These are phyloP conservation scores for Vinca minor DNA, from an alignment of 257 asterid genomes.

Conservation along the genomic window DNA sequence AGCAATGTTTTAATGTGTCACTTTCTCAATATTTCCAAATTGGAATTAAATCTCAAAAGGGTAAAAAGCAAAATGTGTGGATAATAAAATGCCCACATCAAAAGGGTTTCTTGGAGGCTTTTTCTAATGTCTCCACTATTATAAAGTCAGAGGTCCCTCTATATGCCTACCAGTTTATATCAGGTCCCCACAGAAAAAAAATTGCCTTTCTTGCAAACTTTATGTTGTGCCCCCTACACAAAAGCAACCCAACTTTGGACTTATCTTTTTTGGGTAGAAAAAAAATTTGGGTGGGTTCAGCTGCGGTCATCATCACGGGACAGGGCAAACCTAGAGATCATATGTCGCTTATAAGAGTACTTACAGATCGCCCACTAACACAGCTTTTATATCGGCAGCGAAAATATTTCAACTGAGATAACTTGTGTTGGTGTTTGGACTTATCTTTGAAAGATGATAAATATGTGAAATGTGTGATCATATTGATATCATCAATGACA, in stretches of 20 bases:
- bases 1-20: not conserved
- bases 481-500: conserved; percentile 5
- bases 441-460: not conserved
- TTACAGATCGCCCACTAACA: too few species aligned
- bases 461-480: not conserved
- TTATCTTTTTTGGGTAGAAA: too few species aligned
- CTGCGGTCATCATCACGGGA: too few species aligned
- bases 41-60: not conserved
- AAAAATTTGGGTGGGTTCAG: too few species aligned
- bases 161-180: not conserved
- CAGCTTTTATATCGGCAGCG: too few species aligned
- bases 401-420: too few species aligned
- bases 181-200: conserved; percentile 2
- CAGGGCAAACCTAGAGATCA: too few species aligned
- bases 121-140: not conserved
- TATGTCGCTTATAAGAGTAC: too few species aligned
- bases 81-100: not conserved
- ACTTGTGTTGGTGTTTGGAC: too few species aligned
- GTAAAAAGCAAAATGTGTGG: not conserved
- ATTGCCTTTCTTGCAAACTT: not conserved
- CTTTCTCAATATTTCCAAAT: not conserved
- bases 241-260: not conserved
- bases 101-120: not conserved
- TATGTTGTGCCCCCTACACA: not conserved
- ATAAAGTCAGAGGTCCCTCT: not conserved